Evolutionary conservation across 2,329 filamentous ascomycete species (phyloP).

Genomic region (Microcyclospora tardicrescens): DNA sequence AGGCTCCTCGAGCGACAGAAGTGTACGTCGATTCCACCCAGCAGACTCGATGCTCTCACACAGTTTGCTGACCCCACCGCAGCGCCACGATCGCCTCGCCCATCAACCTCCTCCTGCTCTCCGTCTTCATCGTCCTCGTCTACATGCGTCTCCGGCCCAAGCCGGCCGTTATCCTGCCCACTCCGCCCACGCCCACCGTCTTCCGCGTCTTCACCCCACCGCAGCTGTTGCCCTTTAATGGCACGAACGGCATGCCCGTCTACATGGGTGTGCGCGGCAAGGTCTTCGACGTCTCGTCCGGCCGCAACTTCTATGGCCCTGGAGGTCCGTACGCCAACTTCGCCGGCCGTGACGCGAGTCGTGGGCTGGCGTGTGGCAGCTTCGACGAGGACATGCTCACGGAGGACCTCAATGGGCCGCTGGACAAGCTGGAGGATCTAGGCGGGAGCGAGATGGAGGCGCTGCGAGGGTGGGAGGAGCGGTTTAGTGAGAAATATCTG

Average conservation of each 20-base stretch:
- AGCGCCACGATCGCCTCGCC: constrained; percentile 45
- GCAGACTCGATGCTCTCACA: not conserved
- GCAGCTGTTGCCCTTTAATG: constrained; percentile 77
- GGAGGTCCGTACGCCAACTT: constrained; percentile 95
- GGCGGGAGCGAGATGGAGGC: constrained; percentile 67
- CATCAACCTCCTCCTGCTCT: constrained; percentile 48
- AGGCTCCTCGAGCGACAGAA: constrained; percentile 25
- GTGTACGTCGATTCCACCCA: constrained; percentile 24
- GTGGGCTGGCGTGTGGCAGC: constrained; percentile 78
- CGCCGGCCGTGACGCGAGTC: constrained; percentile 77
- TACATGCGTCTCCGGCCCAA: constrained; percentile 48
- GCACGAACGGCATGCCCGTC: constrained; percentile 58
- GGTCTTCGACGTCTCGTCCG: constrained; percentile 79
- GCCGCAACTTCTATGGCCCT: constrained; percentile 90
- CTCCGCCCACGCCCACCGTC: constrained; percentile 56
- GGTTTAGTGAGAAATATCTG: constrained; percentile 86
- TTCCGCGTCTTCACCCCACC: constrained; percentile 76
- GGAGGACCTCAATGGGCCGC: constrained; percentile 68
- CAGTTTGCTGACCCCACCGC: constrained; percentile 1
- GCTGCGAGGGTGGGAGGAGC: constrained; percentile 80
- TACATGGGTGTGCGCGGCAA: constrained; percentile 84
- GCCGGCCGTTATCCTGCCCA: constrained; percentile 35
- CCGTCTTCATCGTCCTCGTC: constrained; percentile 43
- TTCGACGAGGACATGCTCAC: constrained; percentile 96
- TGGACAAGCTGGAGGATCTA: constrained; percentile 64